A percentile compares a stretch with the other conserved stretches of the same genome.
These are phyloP conservation scores for Termitomyces sp. DNA, from an alignment of 768 basidiomycete genomes.

Conservation along the genomic window DNA sequence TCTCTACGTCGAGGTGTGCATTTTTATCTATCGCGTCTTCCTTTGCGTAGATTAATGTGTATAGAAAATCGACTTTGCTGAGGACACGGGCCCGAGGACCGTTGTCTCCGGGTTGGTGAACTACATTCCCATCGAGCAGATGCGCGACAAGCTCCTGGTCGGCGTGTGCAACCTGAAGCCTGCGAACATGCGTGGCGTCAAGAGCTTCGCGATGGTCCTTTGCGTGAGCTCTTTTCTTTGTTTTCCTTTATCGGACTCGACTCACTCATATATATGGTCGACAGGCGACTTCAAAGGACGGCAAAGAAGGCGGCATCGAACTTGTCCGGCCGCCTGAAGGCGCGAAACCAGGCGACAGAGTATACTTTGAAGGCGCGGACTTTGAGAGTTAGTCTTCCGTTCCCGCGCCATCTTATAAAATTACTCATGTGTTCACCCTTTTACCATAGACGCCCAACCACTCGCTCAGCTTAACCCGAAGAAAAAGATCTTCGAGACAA, in stretches of 20 bases:
- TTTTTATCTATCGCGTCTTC: background rate
- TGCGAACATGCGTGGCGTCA: constrained; percentile 94
- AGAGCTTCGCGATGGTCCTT: constrained; percentile 97
- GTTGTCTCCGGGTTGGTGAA: constrained; percentile 97
- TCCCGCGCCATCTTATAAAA: too few species aligned
- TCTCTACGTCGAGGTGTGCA: constrained; percentile 84
- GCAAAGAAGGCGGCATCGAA: constrained; percentile 87
- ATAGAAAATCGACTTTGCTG: constrained; percentile 94
- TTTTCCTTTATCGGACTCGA: background rate
- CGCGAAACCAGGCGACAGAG: constrained; percentile 84
- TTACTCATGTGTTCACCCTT: too few species aligned
- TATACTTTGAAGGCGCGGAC: constrained; percentile 91
- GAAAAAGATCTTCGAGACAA: constrained; percentile 97
- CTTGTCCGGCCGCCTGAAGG: constrained; percentile 83
- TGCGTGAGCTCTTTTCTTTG: constrained; percentile 49
- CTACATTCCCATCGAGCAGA: constrained; percentile 93
- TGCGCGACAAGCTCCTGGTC: constrained; percentile 78
- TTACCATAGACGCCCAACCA: constrained; percentile 48
- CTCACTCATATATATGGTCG: background rate
- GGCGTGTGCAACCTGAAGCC: constrained; percentile 94
- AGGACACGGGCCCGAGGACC: constrained; percentile 90
- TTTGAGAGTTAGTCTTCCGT: constrained; percentile 58
- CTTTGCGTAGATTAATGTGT: background rate
- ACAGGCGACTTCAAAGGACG: constrained; percentile 87
- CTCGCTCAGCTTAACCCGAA: constrained; percentile 92